Evolutionary conservation across 192 early-diverging fungal species (phyloP), one percentile per base, ranked within the genome.

Genomic region (Linnemannia hyalina): DNA sequence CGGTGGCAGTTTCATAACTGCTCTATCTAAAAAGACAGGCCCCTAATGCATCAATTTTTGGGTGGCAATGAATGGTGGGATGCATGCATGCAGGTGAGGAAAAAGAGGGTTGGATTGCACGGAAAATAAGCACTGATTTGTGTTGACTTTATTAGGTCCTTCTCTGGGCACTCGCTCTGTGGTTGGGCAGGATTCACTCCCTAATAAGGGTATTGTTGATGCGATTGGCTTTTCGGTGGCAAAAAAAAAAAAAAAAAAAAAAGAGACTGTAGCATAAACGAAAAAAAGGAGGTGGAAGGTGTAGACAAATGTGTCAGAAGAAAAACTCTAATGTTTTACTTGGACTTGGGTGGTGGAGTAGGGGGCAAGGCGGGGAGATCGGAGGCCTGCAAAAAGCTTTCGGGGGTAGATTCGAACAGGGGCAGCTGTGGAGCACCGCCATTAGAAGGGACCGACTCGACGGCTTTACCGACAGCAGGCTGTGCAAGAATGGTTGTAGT

Each of bases 321-420:
- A 4, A n/a, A 23, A 1, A 15, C 11, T 32, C 36, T 69, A 55
- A 26, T 75, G 20, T 77, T 49, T 69, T 77, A 76, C 71, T 86
- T 86, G 41, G 79, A 76, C 65, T 86, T 86, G 41, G 79, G 79
- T 40, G 80, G 78, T 46, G 76, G 78, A 6, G 79, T 73, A 10
- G 84, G 84, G 32, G 84, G 84, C 44, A 81, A 47, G 38, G 80
- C 63, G 38, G 70, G 78, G 20, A 78, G 71, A 20, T 80, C 75
- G 18, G 75, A 60, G 4, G 40, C 9, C n/a, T 32, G n/a, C 60
- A 65, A 47, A 35, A 75, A 38, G 22, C 52, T 36, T 47, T 54
- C 47, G 18, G 52, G 8, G 13, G n/a, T 76, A 6, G 60, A 32
- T 41, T 76, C 60, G 26, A 40, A 32, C 40, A n/a, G 29, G 11